phyloP scores from a whole-genome alignment of 2,329 filamentous ascomycete genomes.

The Botrytis byssoidea region DNA sequence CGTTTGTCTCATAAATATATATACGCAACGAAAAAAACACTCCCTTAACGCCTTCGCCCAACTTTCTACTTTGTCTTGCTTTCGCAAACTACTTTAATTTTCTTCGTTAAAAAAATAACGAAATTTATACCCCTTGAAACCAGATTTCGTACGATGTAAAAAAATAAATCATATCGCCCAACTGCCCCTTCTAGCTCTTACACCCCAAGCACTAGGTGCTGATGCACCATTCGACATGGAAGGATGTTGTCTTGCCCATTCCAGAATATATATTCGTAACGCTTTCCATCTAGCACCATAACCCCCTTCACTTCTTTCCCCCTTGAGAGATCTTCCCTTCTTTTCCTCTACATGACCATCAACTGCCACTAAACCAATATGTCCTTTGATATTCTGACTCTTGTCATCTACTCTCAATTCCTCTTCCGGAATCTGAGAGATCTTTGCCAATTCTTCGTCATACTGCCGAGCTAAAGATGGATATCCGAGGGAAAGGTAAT shows the following conservation, averaged over 20 bases:
- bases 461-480: constrained; percentile 79
- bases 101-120: neutral
- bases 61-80: neutral
- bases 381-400: constrained; percentile 64
- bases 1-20: constrained; percentile 1
- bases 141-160: neutral
- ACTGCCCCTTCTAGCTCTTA: constrained; percentile 64
- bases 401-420: constrained; percentile 73
- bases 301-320: constrained; percentile 35
- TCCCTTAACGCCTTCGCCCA: neutral
- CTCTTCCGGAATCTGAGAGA: constrained; percentile 65
- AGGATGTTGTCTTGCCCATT: constrained; percentile 89
- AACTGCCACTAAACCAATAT: constrained; percentile 61
- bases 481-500: constrained; percentile 91
- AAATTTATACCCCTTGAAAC: neutral
- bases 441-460: constrained; percentile 81
- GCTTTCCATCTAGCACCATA: constrained; percentile 77
- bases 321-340: constrained; percentile 42
- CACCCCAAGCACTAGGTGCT: constrained; percentile 64
- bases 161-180: constrained; percentile 66
- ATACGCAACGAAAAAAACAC: neutral
- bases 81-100: neutral
- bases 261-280: constrained; percentile 75
- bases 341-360: constrained; percentile 19
- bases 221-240: constrained; percentile 57